These are phyloP conservation scores for Penicillium frequentans DNA, from an alignment of 2,329 filamentous ascomycete species.

Conservation along the genomic window DNA sequence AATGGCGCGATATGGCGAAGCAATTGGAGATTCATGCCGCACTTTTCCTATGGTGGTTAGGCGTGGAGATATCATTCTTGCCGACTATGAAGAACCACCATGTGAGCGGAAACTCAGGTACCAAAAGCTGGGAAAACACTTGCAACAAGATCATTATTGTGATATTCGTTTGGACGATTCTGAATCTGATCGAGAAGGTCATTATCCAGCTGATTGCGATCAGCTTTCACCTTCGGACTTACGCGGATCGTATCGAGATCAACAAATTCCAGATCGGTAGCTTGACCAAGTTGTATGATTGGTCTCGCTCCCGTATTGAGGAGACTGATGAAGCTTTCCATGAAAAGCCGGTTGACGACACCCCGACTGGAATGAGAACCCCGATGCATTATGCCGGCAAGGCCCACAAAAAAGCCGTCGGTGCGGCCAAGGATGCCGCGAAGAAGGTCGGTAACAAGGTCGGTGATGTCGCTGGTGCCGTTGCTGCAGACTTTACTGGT, in stretches of 20 bases:
- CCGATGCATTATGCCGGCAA: constrained; percentile 70
- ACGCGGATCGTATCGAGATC: constrained; percentile 83
- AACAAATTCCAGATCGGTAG: constrained; percentile 86
- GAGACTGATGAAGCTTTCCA: constrained; percentile 77
- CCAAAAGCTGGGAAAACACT: constrained; percentile 69
- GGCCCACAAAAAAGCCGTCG: constrained; percentile 50
- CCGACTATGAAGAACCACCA: constrained; percentile 74
- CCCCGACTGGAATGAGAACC: constrained; percentile 64
- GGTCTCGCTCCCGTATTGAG: constrained; percentile 63
- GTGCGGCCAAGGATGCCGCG: constrained; percentile 72
- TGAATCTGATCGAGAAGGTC: constrained; percentile 91
- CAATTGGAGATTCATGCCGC: constrained; percentile 83
- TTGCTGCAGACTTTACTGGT: constrained; percentile 91
- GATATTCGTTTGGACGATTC: constrained; percentile 72
- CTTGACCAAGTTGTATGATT: constrained; percentile 64
- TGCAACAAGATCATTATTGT: constrained; percentile 85
- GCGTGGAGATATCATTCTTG: constrained; percentile 79
- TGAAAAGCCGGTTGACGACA: constrained; percentile 52
- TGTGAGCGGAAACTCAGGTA: constrained; percentile 51
- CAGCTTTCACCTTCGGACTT: constrained; percentile 87
- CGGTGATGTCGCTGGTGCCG: constrained; percentile 78
- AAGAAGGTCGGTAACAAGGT: constrained; percentile 81
- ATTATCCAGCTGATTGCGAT: constrained; percentile 93
- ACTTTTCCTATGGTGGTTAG: constrained; percentile 89
- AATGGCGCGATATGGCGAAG: constrained; percentile 87